phyloP scores from a whole-genome alignment of 805 yeast genomes.

The Phaffomyces antillensis region DNA sequence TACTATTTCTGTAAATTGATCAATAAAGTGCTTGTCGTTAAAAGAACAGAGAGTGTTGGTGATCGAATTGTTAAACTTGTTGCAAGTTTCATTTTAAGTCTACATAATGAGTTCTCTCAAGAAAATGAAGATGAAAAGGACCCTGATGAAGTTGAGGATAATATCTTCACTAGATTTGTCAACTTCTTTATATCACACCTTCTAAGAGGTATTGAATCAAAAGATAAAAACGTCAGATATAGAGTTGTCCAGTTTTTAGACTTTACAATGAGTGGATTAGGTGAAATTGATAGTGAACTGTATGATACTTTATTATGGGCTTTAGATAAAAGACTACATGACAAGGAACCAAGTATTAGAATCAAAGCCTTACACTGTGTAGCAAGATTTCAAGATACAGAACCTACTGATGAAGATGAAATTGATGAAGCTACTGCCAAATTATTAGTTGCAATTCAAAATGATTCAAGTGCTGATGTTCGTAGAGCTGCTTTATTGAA shows the following conservation, averaged over 20 bases:
- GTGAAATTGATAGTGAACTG: constrained; percentile 68
- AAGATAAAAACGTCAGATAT: constrained; percentile 69
- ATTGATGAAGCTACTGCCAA: constrained; percentile 41
- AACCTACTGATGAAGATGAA: constrained; percentile 22
- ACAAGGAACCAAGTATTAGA: constrained; percentile 72
- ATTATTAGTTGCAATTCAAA: constrained; percentile 47
- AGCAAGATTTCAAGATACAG: constrained; percentile 63
- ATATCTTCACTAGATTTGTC: constrained; percentile 44
- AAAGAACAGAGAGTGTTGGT: constrained; percentile 63
- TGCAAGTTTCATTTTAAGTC: constrained; percentile 49
- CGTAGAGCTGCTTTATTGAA: constrained; percentile 78
- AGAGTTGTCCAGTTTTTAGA: constrained; percentile 74
- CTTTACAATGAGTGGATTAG: constrained; percentile 59
- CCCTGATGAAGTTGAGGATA: constrained; percentile 26
- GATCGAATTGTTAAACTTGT: constrained; percentile 69
- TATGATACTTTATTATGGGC: constrained; percentile 56
- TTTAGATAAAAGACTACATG: constrained; percentile 57
- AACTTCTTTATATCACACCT: constrained; percentile 58
- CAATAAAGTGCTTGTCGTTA: constrained; percentile 58
- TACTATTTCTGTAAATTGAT: constrained; percentile 52
- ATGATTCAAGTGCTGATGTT: constrained; percentile 84
- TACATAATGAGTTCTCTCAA: constrained; percentile 25
- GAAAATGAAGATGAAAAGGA: constrained; percentile 18
- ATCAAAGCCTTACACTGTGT: constrained; percentile 79
- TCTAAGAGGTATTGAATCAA: constrained; percentile 71